These are phyloP conservation scores for Fraxinus sp. DNA, from an alignment of 305 asterid genomes.

Conservation along the genomic window DNA sequence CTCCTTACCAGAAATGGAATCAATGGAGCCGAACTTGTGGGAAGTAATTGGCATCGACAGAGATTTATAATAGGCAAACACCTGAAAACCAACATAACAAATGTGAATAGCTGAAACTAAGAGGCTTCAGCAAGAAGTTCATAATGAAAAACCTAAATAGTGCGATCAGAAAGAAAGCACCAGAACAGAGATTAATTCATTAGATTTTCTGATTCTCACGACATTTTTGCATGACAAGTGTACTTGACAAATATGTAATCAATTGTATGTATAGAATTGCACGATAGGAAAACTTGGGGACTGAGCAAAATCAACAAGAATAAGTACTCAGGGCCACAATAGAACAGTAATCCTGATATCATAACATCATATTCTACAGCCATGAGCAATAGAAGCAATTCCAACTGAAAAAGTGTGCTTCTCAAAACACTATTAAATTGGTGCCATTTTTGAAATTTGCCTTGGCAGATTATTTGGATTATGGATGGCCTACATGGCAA, in stretches of 20 bases:
- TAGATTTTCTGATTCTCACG: not conserved
- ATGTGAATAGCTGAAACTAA: not conserved
- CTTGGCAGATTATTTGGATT: too few species aligned
- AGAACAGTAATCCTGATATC: not conserved
- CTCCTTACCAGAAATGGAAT: conserved; percentile 42
- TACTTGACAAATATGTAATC: not conserved
- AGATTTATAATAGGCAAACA: conserved; percentile 51
- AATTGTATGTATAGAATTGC: not conserved
- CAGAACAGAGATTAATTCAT: not conserved
- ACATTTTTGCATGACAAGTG: not conserved
- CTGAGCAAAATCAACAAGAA: not conserved
- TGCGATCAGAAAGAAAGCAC: not conserved
- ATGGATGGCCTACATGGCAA: too few species aligned
- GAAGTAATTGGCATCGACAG: conserved; percentile 59
- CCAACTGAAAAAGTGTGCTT: not conserved
- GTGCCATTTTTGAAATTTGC: too few species aligned
- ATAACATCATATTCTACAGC: not conserved
- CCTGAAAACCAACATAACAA: conserved; percentile 32
- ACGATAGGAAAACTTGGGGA: not conserved
- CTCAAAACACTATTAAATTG: too few species aligned
- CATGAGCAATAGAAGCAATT: not conserved
- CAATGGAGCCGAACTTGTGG: conserved; percentile 44
- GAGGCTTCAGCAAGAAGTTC: not conserved
- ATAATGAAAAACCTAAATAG: not conserved
- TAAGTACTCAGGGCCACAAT: not conserved